Evolutionary conservation across 1,284 basidiomycete species (phyloP).

Genomic region (Cryptococcus sp.): DNA sequence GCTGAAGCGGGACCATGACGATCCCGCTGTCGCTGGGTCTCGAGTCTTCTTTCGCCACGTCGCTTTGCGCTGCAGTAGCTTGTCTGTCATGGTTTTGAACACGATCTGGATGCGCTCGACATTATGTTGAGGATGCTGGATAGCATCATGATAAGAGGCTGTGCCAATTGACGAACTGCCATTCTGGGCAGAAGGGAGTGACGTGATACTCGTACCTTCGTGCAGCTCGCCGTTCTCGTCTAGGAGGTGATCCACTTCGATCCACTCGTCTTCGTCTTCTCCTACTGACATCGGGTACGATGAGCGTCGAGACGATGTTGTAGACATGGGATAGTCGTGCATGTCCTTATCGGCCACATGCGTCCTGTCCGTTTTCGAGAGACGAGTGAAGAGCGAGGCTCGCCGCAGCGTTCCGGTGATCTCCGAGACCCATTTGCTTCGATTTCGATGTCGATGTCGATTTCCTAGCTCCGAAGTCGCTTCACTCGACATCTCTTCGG

Average conservation of each 20-base stretch:
- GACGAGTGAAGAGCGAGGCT: slow-evolving; percentile 39
- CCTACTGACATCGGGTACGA: background rate
- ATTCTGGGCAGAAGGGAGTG: slow-evolving; percentile 19
- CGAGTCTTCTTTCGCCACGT: slow-evolving; percentile 36
- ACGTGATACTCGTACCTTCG: background rate
- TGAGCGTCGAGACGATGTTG: slow-evolving; percentile 2
- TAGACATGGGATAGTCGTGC: slow-evolving; percentile 9
- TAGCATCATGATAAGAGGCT: slow-evolving; percentile 31
- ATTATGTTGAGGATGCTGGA: slow-evolving; percentile 42
- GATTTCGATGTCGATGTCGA: slow-evolving; percentile 24
- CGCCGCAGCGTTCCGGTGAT: slow-evolving; percentile 54
- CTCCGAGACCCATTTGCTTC: slow-evolving; percentile 49
- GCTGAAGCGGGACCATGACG: background rate
- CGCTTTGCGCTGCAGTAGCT: slow-evolving; percentile 53
- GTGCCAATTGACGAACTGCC: slow-evolving; percentile 9
- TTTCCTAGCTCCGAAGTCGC: slow-evolving; percentile 19
- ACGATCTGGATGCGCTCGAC: slow-evolving; percentile 52
- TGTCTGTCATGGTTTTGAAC: slow-evolving; percentile 55
- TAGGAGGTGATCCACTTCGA: slow-evolving; percentile 44
- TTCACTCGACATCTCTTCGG: slow-evolving; percentile 27
- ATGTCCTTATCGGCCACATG: slow-evolving; percentile 23
- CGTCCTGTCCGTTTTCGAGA: slow-evolving; percentile 22
- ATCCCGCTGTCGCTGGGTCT: background rate
- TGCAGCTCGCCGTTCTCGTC: slow-evolving; percentile 8
- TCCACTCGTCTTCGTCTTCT: slow-evolving; percentile 48